Conservation (phyloP, 345 rosid genomes). For the Anastatica hierochuntica region DNA sequence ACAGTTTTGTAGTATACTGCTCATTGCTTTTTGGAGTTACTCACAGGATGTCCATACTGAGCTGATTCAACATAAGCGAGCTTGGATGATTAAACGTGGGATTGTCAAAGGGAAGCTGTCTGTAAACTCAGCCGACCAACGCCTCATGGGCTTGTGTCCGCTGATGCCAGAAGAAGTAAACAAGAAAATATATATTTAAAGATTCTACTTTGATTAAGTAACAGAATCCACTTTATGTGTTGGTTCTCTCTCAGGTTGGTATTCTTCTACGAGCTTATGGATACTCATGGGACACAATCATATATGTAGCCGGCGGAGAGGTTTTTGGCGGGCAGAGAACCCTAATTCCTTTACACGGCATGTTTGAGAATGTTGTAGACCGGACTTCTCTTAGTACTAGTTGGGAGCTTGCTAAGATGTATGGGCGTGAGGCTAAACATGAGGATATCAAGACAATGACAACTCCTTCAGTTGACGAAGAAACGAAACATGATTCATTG, state of each 20-base stretch:
- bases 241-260: slow-evolving; percentile 52
- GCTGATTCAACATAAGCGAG: slow-evolving; percentile 89
- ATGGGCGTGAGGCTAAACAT: slow-evolving; percentile 73
- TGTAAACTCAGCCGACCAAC: slow-evolving; percentile 51
- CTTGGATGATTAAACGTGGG: slow-evolving; percentile 85
- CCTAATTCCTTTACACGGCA: slow-evolving; percentile 72
- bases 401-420: slow-evolving; percentile 85
- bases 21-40: slow-evolving; percentile 45
- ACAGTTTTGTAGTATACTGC: background rate
- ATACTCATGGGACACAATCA: slow-evolving; percentile 75
- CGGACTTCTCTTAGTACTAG: slow-evolving; percentile 74
- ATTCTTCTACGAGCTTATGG: slow-evolving; percentile 93
- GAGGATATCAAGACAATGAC: slow-evolving; percentile 31
- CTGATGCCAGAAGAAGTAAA: slow-evolving; percentile 91
- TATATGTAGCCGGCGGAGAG: slow-evolving; percentile 91
- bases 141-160: slow-evolving; percentile 75
- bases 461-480: slow-evolving; percentile 44
- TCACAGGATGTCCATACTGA: slow-evolving; percentile 92
- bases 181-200: background rate
- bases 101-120: slow-evolving; percentile 68
- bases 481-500: slow-evolving; percentile 50
- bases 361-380: slow-evolving; percentile 88
- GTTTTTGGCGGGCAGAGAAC: slow-evolving; percentile 95
- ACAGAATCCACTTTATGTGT: background rate
- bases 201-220: background rate